Evolutionary conservation across 306 rosid genomes (phyloP).

Genomic region (Comarum palustre): DNA sequence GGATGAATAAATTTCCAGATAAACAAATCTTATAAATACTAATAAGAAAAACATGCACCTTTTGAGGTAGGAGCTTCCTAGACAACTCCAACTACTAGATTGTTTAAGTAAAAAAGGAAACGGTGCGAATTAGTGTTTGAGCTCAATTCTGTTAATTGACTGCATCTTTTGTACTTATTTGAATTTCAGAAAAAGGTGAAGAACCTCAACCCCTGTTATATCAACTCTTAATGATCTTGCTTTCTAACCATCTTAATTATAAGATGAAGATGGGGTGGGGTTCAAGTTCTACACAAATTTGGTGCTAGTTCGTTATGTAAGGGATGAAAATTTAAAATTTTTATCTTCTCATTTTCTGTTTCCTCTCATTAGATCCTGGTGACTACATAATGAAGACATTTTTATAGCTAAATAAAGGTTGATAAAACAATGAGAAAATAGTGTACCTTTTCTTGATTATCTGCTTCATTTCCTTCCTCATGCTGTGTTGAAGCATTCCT

Average conservation of each 20-base stretch:
- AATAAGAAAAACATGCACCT: neutral
- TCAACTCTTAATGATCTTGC: neutral
- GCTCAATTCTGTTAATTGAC: conserved; percentile 1
- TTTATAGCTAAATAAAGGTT: neutral
- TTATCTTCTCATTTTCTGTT: neutral
- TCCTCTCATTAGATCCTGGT: neutral
- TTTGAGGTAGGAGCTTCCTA: neutral
- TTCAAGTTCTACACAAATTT: neutral
- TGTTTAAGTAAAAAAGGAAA: neutral
- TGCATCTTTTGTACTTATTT: neutral
- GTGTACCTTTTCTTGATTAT: conserved; percentile 52
- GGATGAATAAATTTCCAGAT: conserved; percentile 14
- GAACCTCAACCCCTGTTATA: neutral
- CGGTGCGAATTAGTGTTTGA: neutral
- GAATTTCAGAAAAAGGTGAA: neutral
- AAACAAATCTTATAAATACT: neutral
- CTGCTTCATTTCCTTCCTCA: conserved; percentile 32
- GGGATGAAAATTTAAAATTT: neutral
- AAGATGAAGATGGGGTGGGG: neutral
- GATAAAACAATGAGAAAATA: neutral
- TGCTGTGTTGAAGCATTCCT: conserved; percentile 28
- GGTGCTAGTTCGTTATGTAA: neutral
- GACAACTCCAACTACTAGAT: neutral
- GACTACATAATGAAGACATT: neutral
- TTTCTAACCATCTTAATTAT: neutral